Percentiles rank a stretch among this genome's conserved stretches.
These are phyloP conservation scores for Xylaria sp. DNA, from an alignment of 2,329 filamentous ascomycete genomes.

Conservation along the genomic window DNA sequence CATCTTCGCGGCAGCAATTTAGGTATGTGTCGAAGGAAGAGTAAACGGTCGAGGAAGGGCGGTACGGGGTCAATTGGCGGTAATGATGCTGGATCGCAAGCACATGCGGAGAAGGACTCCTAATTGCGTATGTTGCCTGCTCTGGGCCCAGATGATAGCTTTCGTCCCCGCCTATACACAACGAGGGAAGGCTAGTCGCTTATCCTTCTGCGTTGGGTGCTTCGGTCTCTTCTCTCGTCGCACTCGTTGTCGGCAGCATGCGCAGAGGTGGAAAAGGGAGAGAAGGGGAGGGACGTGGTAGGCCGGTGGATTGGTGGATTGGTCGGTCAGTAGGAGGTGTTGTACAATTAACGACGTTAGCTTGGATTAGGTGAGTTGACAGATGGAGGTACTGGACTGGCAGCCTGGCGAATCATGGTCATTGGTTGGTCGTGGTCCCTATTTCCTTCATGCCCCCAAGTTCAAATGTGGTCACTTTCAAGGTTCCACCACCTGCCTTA, in stretches of 20 bases:
- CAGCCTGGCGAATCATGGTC: conserved; percentile 7
- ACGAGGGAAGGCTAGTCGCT: neutral
- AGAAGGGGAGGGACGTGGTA: neutral
- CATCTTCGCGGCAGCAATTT: conserved; percentile 36
- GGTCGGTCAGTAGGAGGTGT: conserved; percentile 5
- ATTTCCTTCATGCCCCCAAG: conserved; percentile 5
- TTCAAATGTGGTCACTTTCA: conserved; percentile 26
- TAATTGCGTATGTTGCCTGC: neutral
- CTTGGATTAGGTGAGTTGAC: conserved; percentile 20
- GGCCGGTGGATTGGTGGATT: conserved; percentile 1
- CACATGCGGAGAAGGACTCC: conserved; percentile 22
- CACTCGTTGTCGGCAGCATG: conserved; percentile 1
- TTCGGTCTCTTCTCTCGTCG: neutral
- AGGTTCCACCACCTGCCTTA: too few species aligned
- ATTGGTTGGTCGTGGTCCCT: conserved; percentile 17
- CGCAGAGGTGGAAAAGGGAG: neutral
- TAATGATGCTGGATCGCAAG: conserved; percentile 4
- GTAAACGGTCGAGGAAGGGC: neutral
- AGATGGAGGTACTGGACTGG: conserved; percentile 21
- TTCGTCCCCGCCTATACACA: neutral
- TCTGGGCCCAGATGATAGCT: neutral
- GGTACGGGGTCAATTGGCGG: conserved; percentile 16
- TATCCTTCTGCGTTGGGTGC: neutral
- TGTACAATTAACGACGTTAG: conserved; percentile 1
- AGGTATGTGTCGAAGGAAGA: neutral